Evolutionary conservation across 768 basidiomycete species (phyloP).

Genomic region (Mrakia hoshinonis): DNA sequence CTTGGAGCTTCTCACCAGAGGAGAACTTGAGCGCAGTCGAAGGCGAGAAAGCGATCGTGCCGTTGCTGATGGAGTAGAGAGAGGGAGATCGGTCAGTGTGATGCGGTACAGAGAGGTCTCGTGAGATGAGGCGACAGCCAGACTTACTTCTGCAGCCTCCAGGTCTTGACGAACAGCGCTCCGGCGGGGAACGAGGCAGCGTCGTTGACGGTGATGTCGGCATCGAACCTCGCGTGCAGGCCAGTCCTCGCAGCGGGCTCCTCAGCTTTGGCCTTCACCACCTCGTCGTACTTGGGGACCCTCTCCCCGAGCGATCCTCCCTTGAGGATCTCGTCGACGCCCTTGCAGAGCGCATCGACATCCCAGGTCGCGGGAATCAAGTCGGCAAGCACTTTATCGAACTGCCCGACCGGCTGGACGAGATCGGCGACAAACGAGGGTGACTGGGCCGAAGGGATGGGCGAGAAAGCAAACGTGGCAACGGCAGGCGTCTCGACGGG

Average conservation of each 20-base stretch:
- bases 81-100: background rate
- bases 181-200: conserved; percentile 73
- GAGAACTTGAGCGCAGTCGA: conserved; percentile 61
- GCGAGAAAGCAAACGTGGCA: background rate
- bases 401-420: too few relatives aligned
- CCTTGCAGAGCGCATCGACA: too few relatives aligned
- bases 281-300: background rate
- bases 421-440: conserved; percentile 9
- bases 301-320: too few relatives aligned
- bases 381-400: too few relatives aligned
- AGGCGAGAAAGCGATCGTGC: conserved; percentile 57
- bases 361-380: too few relatives aligned
- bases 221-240: conserved; percentile 17
- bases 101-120: background rate
- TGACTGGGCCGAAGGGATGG: background rate
- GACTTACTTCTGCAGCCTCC: conserved; percentile 56
- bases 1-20: conserved; percentile 56
- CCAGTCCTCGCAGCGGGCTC: background rate
- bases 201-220: conserved; percentile 63
- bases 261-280: background rate
- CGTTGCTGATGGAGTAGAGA: conserved; percentile 39
- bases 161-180: conserved; percentile 76
- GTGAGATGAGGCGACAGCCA: background rate
- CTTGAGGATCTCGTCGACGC: too few relatives aligned
- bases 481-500: background rate